Evolutionary conservation across 2,329 filamentous ascomycete species (phyloP), one percentile per base, ranked within the genome.

Genomic region (Fusarium xyrophilum): DNA sequence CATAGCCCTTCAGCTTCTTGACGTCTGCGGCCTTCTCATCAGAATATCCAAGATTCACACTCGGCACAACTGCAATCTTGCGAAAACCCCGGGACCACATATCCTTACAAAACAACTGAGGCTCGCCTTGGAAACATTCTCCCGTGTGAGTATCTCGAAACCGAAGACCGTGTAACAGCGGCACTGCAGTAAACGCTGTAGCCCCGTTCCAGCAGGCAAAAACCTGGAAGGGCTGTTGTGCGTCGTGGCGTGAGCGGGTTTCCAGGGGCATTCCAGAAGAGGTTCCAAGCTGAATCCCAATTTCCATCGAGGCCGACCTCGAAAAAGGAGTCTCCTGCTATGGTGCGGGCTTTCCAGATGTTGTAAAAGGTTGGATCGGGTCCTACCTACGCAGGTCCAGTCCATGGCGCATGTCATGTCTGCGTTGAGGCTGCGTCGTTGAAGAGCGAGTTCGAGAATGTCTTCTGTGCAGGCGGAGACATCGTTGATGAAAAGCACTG

Each of bases 131-230:
- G 14, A 73, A 78, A 59, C 86, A 89, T 71, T 88, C 86, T 7
- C 73, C 78, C 12, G 60, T 48, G 13, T 25, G 43, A 3, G 65
- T 68, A 19, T 76, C 70, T 2, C 86, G 79, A 69, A 88, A 88
- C 9, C 72, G 65, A 5, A 88, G 73, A 13, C 76, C 77, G 0
- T 76, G 75, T 0, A 77, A 75, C 7, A 86, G 60, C 12, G 88
- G 72, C 0, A 85, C 84, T 40, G 85, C 85, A 0, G 76, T 77
- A 53, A 88, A 82, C 0, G 80, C 81, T 0, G 80, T 79, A 0
- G 82, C 84, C 5, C 87, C 87, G 61, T 88, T 88, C 86, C 87
- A 89, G 73, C 87, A 89, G 2, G 85, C 74, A 61, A 86, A 89
- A 0, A 88, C 86, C 72, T 88, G 87, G 62, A 88, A 84, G 2